phyloP scores from a whole-genome alignment of 1,139 yeast genomes.

The Torulaspora pretoriensis region DNA sequence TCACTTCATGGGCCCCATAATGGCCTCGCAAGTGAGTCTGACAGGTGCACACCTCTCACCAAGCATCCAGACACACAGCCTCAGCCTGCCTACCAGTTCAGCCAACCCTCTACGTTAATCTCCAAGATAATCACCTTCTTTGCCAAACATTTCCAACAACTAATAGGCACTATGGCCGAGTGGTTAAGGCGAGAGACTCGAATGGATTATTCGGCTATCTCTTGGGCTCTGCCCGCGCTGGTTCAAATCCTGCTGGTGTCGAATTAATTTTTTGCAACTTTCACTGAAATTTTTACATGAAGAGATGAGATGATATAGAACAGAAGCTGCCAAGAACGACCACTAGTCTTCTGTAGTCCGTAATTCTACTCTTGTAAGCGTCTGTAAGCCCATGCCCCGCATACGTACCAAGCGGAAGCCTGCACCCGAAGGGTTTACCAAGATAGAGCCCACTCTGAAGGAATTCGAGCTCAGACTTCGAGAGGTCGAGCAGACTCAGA shows the following conservation, averaged over 20 bases:
- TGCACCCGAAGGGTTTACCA: slow-evolving; percentile 72
- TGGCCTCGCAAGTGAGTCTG: no score
- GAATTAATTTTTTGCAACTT: slow-evolving; percentile 15
- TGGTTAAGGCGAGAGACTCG: slow-evolving; percentile 42
- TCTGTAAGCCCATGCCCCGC: slow-evolving; percentile 20
- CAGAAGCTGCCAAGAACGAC: no score
- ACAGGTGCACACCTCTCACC: no score
- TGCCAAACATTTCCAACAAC: not conserved
- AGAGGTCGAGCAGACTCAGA: slow-evolving; percentile 45
- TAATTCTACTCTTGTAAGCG: not conserved
- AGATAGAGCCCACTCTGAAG: slow-evolving; percentile 64
- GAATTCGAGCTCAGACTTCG: slow-evolving; percentile 60
- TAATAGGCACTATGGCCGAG: slow-evolving; percentile 40
- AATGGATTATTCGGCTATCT: slow-evolving; percentile 33
- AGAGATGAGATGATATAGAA: not conserved
- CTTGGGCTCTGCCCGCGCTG: slow-evolving; percentile 43
- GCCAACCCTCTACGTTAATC: no score
- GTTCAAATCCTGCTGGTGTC: slow-evolving; percentile 42
- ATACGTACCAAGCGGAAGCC: slow-evolving; percentile 20
- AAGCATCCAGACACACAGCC: no score
- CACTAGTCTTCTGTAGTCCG: not conserved
- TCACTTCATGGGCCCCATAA: no score
- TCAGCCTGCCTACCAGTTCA: no score
- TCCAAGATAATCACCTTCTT: not conserved
- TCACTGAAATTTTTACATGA: not conserved